Percentiles rank a stretch among this genome's conserved stretches.
phyloP scores from a whole-genome alignment of 805 yeast genomes.

The Danielia oregonensis region DNA sequence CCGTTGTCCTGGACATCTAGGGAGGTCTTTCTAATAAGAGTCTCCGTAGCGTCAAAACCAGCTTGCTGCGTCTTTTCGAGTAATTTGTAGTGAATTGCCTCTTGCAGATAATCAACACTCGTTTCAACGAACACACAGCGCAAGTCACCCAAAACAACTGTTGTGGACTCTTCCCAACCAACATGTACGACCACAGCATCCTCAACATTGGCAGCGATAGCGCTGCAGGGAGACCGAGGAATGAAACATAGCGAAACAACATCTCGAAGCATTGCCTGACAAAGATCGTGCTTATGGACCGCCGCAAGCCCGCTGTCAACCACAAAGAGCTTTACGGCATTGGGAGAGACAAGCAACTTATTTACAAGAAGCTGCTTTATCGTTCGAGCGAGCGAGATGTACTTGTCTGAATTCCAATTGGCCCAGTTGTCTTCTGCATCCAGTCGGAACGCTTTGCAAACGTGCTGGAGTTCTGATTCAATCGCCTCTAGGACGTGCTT shows the following conservation, averaged over 20 bases:
- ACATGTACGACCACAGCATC: slow-evolving; percentile 11
- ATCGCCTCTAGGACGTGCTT: slow-evolving; percentile 1
- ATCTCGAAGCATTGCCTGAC: slow-evolving; percentile 7
- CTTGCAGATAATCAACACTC: slow-evolving; percentile 7
- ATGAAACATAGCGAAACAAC: slow-evolving; percentile 12
- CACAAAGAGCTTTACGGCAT: slow-evolving; percentile 12
- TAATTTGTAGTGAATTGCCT: slow-evolving; percentile 7
- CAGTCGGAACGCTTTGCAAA: slow-evolving; percentile 2
- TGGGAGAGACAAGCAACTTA: slow-evolving; percentile 11
- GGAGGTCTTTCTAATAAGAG: too few relatives aligned
- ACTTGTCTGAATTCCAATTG: slow-evolving; percentile 12
- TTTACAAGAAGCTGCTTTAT: slow-evolving; percentile 6
- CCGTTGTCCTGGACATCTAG: neutral
- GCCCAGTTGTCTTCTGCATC: slow-evolving; percentile 6
- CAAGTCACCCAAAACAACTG: slow-evolving; percentile 9
- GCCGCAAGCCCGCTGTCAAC: slow-evolving; percentile 9
- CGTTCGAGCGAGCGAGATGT: slow-evolving; percentile 5
- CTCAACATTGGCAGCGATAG: slow-evolving; percentile 11
- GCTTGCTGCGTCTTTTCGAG: neutral
- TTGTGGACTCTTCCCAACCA: slow-evolving; percentile 11
- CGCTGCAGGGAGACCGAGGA: slow-evolving; percentile 10
- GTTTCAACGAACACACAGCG: slow-evolving; percentile 4
- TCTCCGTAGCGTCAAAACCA: too few relatives aligned
- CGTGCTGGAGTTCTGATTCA: neutral
- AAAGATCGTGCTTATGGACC: slow-evolving; percentile 7